Evolutionary conservation across 116 monocot species (phyloP), one percentile per base, ranked within the genome.

Genomic region (Posidonia oceanica): DNA sequence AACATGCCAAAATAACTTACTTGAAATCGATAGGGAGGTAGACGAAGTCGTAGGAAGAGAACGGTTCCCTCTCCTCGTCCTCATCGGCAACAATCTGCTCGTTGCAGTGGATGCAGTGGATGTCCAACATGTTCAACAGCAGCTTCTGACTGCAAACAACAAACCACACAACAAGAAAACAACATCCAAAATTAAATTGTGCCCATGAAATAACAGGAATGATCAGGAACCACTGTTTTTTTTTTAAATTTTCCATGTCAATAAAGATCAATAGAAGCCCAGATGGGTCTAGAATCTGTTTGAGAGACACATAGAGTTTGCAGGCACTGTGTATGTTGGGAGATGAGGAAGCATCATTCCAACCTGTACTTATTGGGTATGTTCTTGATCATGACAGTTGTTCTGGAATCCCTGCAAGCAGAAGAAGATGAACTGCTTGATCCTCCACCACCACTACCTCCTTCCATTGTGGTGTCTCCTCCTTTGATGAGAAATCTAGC

Each of bases 21-120:
- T 86, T 96, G 86, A 96, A 96, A 86, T 96, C 95, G 39, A 96
- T 96, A 18, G 95, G 95, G 69, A 96, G 95, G 59, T 96, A 96
- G 61, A 96, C 91, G 56, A 96, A 96, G 76, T 96, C 95, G 37
- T 96, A 96, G 75, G 95, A 77, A 6, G 95, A 96, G 14, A 80
- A 73, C 5, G 95, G 85, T 74, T 80, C 79, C 41, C 42, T 64
- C 3, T 76, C 89, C 4, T 73, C 83, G 0, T 70, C 80, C 2
- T 73, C 85, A 1, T 72, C 82, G 36, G 73, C 82, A n/a, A 37
- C 78, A 42, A 83, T 83, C 83, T 83, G 74, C 77, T 88, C 91
- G 76, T 96, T 96, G 88, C 84, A 91, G 54, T 83, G 84, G 39
- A 96, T 86, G 86, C 95, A 96, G 83, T 96, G 95, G 83, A 86